A percentile compares a stretch with the other conserved stretches of the same genome.
Conservation (phyloP, 495 filamentous ascomycete genomes). For the Lophium mytilinum region DNA sequence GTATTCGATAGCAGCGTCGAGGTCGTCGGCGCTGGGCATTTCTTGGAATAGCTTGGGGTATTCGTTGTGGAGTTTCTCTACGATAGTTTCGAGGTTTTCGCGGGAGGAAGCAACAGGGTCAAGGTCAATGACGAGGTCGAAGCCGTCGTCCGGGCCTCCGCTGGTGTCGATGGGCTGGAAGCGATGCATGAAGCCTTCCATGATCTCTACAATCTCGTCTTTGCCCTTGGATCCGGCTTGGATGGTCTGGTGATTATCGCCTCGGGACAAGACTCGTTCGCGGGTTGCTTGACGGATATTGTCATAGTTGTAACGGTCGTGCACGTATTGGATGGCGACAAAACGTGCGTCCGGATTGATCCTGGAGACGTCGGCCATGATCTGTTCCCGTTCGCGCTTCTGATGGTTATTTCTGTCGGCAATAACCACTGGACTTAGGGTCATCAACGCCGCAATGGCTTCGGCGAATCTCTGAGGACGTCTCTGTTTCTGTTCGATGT, state of each 20-base stretch:
- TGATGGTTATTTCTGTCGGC: slow-evolving; percentile 94
- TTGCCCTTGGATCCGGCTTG: slow-evolving; percentile 62
- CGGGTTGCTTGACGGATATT: slow-evolving; percentile 66
- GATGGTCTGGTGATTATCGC: slow-evolving; percentile 97
- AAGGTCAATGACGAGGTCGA: slow-evolving; percentile 78
- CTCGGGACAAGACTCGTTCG: slow-evolving; percentile 70
- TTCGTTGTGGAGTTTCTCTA: slow-evolving; percentile 55
- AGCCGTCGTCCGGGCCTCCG: slow-evolving; percentile 61
- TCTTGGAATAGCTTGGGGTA: slow-evolving; percentile 68
- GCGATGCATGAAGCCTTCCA: slow-evolving; percentile 84
- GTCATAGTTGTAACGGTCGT: slow-evolving; percentile 55
- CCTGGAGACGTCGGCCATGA: slow-evolving; percentile 67
- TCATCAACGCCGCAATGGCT: slow-evolving; percentile 53
- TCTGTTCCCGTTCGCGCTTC: slow-evolving; percentile 73
- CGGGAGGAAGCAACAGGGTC: slow-evolving; percentile 69
- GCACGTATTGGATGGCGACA: slow-evolving; percentile 89
- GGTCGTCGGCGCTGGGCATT: slow-evolving; percentile 63
- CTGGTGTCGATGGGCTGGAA: slow-evolving; percentile 67
- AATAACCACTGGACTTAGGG: slow-evolving; percentile 61
- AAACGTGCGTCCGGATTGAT: slow-evolving; percentile 55
- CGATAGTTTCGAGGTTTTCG: slow-evolving; percentile 74
- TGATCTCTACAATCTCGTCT: slow-evolving; percentile 72
- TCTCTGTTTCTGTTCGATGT: slow-evolving; percentile 67
- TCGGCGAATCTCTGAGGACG: slow-evolving; percentile 66
- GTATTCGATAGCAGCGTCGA: slow-evolving; percentile 70